These are phyloP conservation scores for Ambrosiella cleistominuta DNA, from an alignment of 2,329 filamentous ascomycete species.

Conservation along the genomic window DNA sequence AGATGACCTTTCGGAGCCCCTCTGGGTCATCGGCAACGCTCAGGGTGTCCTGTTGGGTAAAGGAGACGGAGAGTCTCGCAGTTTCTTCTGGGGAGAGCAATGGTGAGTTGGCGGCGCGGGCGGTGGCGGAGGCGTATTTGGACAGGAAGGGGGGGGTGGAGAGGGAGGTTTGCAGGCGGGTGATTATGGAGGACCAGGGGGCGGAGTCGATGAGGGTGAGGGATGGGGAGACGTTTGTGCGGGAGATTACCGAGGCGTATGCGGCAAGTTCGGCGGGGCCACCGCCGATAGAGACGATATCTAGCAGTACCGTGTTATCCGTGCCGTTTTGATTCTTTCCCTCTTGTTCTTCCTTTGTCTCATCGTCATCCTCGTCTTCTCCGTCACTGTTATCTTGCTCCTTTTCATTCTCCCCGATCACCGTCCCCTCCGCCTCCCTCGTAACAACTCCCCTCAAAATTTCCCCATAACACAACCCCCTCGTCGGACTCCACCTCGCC, in stretches of 20 bases:
- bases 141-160: conserved; percentile 33
- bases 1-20: conserved; percentile 20
- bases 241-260: conserved; percentile 22
- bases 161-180: conserved; percentile 38
- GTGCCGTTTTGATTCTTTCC: too few relatives aligned
- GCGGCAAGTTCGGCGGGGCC: conserved; percentile 45
- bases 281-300: conserved; percentile 34
- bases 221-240: conserved; percentile 6
- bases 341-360: not conserved
- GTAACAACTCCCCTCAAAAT: conserved; percentile 24
- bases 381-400: conserved; percentile 4
- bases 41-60: conserved; percentile 27
- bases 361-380: not conserved
- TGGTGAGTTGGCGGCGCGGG: conserved; percentile 26
- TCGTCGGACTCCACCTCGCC: conserved; percentile 73
- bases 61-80: conserved; percentile 22
- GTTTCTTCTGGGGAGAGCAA: conserved; percentile 21
- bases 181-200: conserved; percentile 51
- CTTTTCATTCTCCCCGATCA: not conserved
- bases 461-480: conserved; percentile 62
- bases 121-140: conserved; percentile 33
- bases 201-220: conserved; percentile 66
- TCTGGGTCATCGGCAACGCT: conserved; percentile 18
- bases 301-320: conserved; percentile 16
- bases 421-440: not conserved